A percentile compares a stretch with the other conserved stretches of the same genome.
phyloP scores from a whole-genome alignment of 176 grass and related monocot species.

The Hyparrhenia diplandra region DNA sequence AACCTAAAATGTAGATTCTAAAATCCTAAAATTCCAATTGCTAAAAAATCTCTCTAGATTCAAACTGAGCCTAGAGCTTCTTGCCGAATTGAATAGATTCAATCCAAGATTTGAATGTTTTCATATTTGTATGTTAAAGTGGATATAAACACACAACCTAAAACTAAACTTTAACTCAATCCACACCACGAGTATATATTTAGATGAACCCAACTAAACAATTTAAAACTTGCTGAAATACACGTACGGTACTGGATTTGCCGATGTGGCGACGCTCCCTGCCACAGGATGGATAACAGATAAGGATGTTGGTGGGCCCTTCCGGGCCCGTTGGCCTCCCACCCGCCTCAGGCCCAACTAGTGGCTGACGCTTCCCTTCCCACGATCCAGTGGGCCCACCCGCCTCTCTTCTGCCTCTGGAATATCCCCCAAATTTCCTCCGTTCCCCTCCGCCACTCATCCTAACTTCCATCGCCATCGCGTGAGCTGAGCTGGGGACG shows the following conservation, averaged over 20 bases:
- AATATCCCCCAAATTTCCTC: not conserved
- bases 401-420: not conserved
- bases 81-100: too few relatives aligned
- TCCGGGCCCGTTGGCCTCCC: not conserved
- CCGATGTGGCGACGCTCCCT: not conserved
- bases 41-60: too few relatives aligned
- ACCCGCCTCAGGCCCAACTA: conserved; percentile 13
- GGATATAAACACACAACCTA: too few relatives aligned
- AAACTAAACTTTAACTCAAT: too few relatives aligned
- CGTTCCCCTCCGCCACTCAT: not conserved
- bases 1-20: too few relatives aligned
- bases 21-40: too few relatives aligned
- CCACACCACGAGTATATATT: too few relatives aligned
- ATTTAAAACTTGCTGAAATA: too few relatives aligned
- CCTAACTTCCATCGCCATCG: not conserved
- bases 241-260: not conserved
- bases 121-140: too few relatives aligned
- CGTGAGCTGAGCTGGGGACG: not conserved
- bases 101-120: too few relatives aligned
- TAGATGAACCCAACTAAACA: too few relatives aligned
- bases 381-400: not conserved
- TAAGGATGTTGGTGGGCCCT: not conserved
- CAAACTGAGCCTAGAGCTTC: too few relatives aligned
- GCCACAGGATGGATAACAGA: not conserved
- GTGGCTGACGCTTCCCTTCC: conserved; percentile 16